Evolutionary conservation across 2,329 filamentous ascomycete genomes (phyloP).

Genomic region (Epicoccum nigrum): DNA sequence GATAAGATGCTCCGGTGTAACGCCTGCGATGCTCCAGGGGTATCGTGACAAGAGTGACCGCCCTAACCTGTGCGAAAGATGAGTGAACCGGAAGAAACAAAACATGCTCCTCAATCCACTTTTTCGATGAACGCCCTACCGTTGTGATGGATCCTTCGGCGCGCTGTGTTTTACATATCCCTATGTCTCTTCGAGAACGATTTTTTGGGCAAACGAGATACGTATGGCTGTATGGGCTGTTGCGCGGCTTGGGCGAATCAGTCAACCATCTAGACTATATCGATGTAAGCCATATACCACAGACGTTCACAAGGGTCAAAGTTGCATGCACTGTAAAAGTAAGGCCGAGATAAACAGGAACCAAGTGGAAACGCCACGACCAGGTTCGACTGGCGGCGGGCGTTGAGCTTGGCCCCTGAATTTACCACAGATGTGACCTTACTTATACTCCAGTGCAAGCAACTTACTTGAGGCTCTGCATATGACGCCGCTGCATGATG

Average conservation of each 20-base stretch:
- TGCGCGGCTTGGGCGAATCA: too few species aligned
- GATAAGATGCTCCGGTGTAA: too few species aligned
- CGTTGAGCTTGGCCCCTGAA: not conserved
- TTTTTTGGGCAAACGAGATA: not conserved
- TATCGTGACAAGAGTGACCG: not conserved
- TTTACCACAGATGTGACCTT: slow-evolving; percentile 1
- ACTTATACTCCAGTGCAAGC: slow-evolving; percentile 14
- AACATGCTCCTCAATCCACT: slow-evolving; percentile 21
- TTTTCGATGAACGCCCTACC: slow-evolving; percentile 14
- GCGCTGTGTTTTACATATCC: too few species aligned
- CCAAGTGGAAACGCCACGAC: too few species aligned
- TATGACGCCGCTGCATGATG: slow-evolving; percentile 68
- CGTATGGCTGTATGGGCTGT: too few species aligned
- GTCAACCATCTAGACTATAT: too few species aligned
- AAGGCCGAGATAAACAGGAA: not conserved
- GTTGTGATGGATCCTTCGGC: too few species aligned
- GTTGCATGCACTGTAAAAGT: slow-evolving; percentile 8
- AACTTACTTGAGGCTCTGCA: slow-evolving; percentile 50
- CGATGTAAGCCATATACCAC: slow-evolving; percentile 12
- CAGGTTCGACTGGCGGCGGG: too few species aligned
- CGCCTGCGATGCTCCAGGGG: slow-evolving; percentile 12
- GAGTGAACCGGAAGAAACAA: slow-evolving; percentile 23
- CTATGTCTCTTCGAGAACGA: not conserved
- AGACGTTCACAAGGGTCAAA: slow-evolving; percentile 4
- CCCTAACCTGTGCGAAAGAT: slow-evolving; percentile 19